These are phyloP conservation scores for Agastache rugosa DNA, from an alignment of 257 asterid genomes.

Conservation along the genomic window DNA sequence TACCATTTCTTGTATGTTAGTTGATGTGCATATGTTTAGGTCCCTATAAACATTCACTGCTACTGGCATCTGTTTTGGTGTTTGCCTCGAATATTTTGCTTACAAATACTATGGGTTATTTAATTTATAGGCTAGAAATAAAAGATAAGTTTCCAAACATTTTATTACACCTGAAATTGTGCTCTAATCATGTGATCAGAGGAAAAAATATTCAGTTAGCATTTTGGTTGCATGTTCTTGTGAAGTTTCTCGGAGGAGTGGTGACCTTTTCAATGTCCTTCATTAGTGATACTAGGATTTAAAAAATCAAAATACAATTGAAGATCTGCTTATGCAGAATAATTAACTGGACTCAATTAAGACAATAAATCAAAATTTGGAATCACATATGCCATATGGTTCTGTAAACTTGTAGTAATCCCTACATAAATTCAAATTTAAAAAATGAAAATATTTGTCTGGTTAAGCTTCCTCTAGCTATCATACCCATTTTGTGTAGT, in stretches of 20 bases:
- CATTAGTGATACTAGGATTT: conserved; percentile 2
- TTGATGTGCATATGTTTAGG: not conserved
- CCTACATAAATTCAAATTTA: no score
- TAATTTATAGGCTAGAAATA: not conserved
- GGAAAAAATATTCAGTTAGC: no score
- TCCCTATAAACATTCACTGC: not conserved
- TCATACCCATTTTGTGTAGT: not conserved
- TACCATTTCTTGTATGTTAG: not conserved
- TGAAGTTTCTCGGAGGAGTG: no score
- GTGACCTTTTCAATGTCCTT: not conserved
- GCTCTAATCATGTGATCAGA: no score
- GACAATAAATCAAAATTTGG: no score
- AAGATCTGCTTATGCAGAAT: not conserved
- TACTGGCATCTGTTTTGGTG: not conserved
- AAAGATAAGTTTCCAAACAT: not conserved
- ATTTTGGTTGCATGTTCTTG: no score
- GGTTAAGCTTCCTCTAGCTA: not conserved
- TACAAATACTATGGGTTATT: not conserved
- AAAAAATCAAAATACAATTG: not conserved
- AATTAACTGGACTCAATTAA: no score
- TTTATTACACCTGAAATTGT: no score
- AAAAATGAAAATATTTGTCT: not conserved
- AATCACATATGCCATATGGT: not conserved
- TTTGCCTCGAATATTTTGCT: conserved; percentile 9
- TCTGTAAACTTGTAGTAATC: no score